Evolutionary conservation across 352 stramenopile species (phyloP).

Genomic region (Phytophthora hibernalis): DNA sequence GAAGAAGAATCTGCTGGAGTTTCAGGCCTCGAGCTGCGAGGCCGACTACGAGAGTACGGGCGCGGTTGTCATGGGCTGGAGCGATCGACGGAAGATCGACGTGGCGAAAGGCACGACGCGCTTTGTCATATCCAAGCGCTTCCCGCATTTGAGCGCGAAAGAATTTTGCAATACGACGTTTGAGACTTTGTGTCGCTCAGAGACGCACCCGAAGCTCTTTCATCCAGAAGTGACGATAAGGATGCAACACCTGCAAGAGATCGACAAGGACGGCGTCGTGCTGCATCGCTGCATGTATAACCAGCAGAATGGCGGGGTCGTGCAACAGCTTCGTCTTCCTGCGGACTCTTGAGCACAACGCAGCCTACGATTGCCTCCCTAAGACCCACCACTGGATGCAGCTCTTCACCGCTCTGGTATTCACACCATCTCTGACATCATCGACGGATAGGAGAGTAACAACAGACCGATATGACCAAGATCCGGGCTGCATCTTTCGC

Average conservation of each 20-base stretch:
- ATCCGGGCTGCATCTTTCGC: conserved; percentile 36
- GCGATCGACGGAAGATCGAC: conserved; percentile 37
- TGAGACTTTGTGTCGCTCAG: conserved; percentile 23
- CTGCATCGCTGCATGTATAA: conserved; percentile 50
- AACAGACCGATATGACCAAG: not conserved
- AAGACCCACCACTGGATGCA: conserved; percentile 39
- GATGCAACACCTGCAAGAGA: conserved; percentile 44
- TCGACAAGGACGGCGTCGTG: conserved; percentile 47
- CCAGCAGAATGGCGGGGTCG: conserved; percentile 36
- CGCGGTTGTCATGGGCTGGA: conserved; percentile 47
- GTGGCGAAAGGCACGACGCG: conserved; percentile 15
- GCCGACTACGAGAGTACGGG: conserved; percentile 38
- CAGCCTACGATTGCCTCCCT: conserved; percentile 29
- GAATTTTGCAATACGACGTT: conserved; percentile 40
- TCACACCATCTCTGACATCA: conserved; percentile 23
- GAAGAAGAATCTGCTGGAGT: conserved; percentile 37
- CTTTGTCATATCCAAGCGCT: conserved; percentile 45
- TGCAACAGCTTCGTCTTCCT: conserved; percentile 44
- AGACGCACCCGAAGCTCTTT: conserved; percentile 45
- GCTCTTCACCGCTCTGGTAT: conserved; percentile 43
- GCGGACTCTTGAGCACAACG: conserved; percentile 33
- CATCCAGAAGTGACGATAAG: conserved; percentile 29
- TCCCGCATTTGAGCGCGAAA: conserved; percentile 26
- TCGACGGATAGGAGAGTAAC: conserved; percentile 7
- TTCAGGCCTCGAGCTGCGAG: conserved; percentile 27